These are phyloP conservation scores for Picea glauca DNA, from an alignment of 75 land plant genomes.

Conservation along the genomic window DNA sequence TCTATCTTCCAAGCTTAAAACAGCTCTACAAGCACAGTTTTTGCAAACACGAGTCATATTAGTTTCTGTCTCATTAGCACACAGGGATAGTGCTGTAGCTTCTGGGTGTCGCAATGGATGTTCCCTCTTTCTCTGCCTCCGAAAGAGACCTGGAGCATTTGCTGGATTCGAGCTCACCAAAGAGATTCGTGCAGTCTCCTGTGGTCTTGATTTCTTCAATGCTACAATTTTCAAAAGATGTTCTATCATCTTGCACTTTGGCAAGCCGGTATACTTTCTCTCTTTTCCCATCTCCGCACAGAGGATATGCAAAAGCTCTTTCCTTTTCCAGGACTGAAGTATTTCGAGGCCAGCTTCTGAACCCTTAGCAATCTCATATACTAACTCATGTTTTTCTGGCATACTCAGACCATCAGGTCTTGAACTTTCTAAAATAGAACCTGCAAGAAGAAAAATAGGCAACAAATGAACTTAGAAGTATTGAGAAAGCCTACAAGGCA, in stretches of 20 bases:
- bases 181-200: background rate
- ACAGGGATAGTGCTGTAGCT: constrained; percentile 15
- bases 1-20: constrained; percentile 49
- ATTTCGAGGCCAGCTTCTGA: constrained; percentile 37
- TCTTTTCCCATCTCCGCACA: constrained; percentile 82
- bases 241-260: constrained; percentile 68
- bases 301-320: constrained; percentile 54
- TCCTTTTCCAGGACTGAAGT: constrained; percentile 72
- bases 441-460: constrained; percentile 18
- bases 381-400: constrained; percentile 60
- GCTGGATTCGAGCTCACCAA: background rate
- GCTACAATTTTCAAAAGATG: constrained; percentile 50
- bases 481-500: background rate
- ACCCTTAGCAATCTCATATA: constrained; percentile 48
- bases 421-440: constrained; percentile 34
- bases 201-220: constrained; percentile 26
- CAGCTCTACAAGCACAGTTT: constrained; percentile 77
- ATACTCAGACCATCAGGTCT: constrained; percentile 36
- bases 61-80: constrained; percentile 1
- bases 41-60: constrained; percentile 50
- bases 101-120: constrained; percentile 45
- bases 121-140: constrained; percentile 44
- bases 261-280: constrained; percentile 70
- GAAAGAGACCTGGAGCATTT: constrained; percentile 1
- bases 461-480: background rate